Evolutionary conservation across 2,329 filamentous ascomycete species (phyloP).

Genomic region (Hymenoscyphus salicellus): DNA sequence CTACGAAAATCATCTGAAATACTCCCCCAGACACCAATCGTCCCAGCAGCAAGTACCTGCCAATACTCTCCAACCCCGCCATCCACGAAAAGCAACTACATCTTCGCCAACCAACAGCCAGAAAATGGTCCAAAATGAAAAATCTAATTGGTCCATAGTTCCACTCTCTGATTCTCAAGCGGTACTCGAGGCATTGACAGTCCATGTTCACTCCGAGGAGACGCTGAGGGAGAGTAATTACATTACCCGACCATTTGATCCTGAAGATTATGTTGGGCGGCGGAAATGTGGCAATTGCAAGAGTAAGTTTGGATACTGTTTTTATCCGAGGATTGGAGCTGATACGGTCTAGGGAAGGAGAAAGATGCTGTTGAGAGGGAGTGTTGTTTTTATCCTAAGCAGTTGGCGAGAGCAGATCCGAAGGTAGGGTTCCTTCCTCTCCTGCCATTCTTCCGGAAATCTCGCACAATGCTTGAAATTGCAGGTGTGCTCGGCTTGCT

Average conservation of each 20-base stretch:
- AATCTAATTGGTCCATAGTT: constrained; percentile 16
- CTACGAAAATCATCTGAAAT: background rate
- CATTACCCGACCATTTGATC: constrained; percentile 13
- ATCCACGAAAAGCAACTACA: background rate
- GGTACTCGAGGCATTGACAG: constrained; percentile 15
- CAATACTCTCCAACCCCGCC: background rate
- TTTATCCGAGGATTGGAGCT: background rate
- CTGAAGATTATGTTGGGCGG: constrained; percentile 12
- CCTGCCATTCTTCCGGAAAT: background rate
- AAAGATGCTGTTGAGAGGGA: background rate
- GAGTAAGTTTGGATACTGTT: constrained; percentile 12
- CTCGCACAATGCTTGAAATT: too few species aligned
- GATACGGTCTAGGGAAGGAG: constrained; percentile 11
- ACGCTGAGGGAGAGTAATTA: constrained; percentile 17
- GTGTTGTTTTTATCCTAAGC: constrained; percentile 19
- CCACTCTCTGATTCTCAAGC: constrained; percentile 8
- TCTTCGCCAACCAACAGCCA: background rate
- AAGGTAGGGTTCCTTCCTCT: constrained; percentile 7
- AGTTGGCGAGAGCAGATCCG: constrained; percentile 15
- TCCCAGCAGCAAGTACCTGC: background rate
- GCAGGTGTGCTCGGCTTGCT: too few species aligned
- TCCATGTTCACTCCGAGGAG: constrained; percentile 16
- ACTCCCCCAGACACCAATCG: background rate
- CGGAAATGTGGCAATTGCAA: constrained; percentile 22
- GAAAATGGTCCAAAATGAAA: background rate